Conservation (phyloP, 129 eudicot genomes). For the Solidago caesia region DNA sequence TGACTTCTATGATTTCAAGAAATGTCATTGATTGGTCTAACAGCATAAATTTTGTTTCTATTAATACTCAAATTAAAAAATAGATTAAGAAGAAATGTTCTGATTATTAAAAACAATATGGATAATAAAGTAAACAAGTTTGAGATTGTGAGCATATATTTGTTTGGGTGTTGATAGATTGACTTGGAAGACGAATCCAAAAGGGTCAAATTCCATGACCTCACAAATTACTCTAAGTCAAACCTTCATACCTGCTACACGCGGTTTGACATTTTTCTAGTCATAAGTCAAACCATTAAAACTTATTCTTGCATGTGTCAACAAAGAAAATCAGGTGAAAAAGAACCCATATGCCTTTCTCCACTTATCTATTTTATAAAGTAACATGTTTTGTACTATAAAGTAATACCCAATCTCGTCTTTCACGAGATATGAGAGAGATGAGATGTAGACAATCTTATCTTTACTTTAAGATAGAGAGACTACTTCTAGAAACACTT, state of each 20-base stretch:
- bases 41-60: slow-evolving; percentile 1
- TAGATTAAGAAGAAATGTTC: not conserved
- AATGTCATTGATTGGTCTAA: not conserved
- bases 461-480: too few relatives aligned
- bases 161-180: slow-evolving; percentile 20
- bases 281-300: slow-evolving; percentile 22
- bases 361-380: not conserved
- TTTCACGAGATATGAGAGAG: too few relatives aligned
- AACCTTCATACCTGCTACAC: slow-evolving; percentile 41
- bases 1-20: slow-evolving; percentile 6
- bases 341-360: not conserved
- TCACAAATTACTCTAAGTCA: slow-evolving; percentile 23
- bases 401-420: too few relatives aligned
- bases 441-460: too few relatives aligned
- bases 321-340: slow-evolving; percentile 14
- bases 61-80: not conserved
- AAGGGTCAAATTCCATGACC: slow-evolving; percentile 49
- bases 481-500: too few relatives aligned
- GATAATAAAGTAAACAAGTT: not conserved
- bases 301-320: slow-evolving; percentile 20
- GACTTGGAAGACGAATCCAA: slow-evolving; percentile 28
- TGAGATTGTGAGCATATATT: slow-evolving; percentile 4
- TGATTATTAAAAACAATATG: not conserved
- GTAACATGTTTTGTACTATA: not conserved
- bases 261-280: slow-evolving; percentile 27